Conservation (phyloP, 2,329 filamentous ascomycete species). For the Aureobasidium sp. region DNA sequence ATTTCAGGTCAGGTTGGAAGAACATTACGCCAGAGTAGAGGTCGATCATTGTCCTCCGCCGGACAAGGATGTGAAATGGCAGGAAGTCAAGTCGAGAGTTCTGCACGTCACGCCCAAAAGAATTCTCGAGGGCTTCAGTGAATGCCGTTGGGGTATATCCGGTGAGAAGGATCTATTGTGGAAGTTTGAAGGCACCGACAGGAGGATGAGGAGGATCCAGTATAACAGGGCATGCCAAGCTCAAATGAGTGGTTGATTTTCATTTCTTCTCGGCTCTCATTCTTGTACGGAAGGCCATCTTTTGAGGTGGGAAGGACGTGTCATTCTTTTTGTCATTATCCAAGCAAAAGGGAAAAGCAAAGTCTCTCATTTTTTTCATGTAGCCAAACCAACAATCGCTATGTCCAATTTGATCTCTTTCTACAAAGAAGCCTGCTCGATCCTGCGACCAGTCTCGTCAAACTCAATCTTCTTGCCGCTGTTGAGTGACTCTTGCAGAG, state of each 20-base stretch:
- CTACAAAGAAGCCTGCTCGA: conserved; percentile 25
- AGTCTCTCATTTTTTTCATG: background rate
- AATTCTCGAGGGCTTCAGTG: too few species aligned
- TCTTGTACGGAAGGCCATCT: background rate
- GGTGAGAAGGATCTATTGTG: background rate
- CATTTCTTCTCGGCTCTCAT: background rate
- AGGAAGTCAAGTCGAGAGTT: background rate
- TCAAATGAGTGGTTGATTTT: background rate
- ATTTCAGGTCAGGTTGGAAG: background rate
- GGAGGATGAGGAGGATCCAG: too few species aligned
- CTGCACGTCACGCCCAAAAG: background rate
- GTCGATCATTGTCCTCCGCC: background rate
- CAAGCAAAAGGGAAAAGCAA: background rate
- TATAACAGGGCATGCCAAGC: too few species aligned
- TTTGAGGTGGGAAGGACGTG: background rate
- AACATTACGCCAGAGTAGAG: background rate
- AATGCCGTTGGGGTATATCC: too few species aligned
- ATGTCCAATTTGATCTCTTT: background rate
- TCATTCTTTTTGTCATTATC: background rate
- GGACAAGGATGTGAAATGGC: background rate
- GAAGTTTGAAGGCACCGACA: background rate
- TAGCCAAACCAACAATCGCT: background rate
- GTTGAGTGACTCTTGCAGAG: conserved; percentile 36
- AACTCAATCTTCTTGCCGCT: conserved; percentile 43
- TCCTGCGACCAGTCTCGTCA: conserved; percentile 43